Evolutionary conservation across 345 rosid species (phyloP), one percentile per base, ranked within the genome.

Genomic region (Turnera subulata): DNA sequence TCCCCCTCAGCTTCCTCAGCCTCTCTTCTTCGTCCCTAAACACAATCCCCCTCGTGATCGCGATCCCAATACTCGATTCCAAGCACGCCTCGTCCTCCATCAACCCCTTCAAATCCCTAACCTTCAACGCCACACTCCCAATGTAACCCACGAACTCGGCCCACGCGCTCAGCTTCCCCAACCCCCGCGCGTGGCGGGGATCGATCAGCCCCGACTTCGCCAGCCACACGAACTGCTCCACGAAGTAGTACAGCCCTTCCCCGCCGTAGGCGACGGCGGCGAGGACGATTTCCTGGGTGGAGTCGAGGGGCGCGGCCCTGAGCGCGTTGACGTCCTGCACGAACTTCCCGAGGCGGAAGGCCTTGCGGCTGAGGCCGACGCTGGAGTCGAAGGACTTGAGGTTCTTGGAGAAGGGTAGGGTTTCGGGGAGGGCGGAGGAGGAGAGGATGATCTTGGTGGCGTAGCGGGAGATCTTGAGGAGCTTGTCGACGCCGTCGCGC

Each of bases 361-460:
- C 98, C 73, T 92, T 92, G 33, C 96, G 98, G 50, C 95, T 92
- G 33, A 92, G 74, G n/a, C 96, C 98, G 37, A 89, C 95, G 51
- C 89, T 88, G 10, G 98, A 86, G 59, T 92, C 98, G 79, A 92
- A 92, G 76, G 72, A 73, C 75, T 79, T 83, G 64, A 92, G 83
- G 0, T 86, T 76, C 33, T 20, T 39, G 10, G 43, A 63, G 38
- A 86, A 37, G 48, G 77, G 55, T 11, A 55, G 69, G 48, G 80
- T 17, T 62, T 83, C 86, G 16, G 84, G 79, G 59, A 81, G 73
- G 38, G 71, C 61, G 0, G 90, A 80, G 57, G 95, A 77, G 64
- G 91, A 67, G 47, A 92, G 71, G 56, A 89, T 69, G 82, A 92
- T 84, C 75, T 89, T 92, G 68, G 91, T 47, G 8, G 93, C 87